phyloP scores from a whole-genome alignment of 202 grass and related monocot genomes.

The Alloteropsis angusta region DNA sequence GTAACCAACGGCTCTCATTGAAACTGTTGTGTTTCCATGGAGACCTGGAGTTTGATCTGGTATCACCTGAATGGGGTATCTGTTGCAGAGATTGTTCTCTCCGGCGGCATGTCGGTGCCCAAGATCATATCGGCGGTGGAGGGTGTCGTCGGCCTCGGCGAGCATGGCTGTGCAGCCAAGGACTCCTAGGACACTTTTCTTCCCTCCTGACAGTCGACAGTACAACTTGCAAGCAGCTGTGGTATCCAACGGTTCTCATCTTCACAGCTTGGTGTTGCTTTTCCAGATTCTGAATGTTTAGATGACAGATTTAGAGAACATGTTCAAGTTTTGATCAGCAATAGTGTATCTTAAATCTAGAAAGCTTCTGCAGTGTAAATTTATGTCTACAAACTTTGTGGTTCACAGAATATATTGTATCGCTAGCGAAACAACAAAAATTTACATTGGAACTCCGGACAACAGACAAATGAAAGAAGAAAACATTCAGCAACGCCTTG shows the following conservation, averaged over 20 bases:
- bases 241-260: background rate
- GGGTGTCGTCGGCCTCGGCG: background rate
- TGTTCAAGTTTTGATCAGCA: background rate
- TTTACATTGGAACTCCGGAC: background rate
- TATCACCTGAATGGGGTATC: background rate
- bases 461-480: background rate
- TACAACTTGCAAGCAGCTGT: background rate
- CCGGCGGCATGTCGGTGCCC: conserved; percentile 59
- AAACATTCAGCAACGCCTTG: background rate
- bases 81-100: conserved; percentile 53
- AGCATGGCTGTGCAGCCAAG: conserved; percentile 28
- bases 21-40: background rate
- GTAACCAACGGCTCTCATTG: background rate
- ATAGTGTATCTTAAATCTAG: background rate
- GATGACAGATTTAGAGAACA: background rate
- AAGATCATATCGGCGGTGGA: conserved; percentile 49
- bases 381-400: background rate
- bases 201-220: background rate
- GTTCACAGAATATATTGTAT: background rate
- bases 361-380: background rate
- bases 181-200: background rate
- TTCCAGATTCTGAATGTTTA: background rate
- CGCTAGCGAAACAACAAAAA: background rate
- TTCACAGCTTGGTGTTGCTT: background rate
- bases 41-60: background rate